Base-by-base conservation (phyloP, 148 eudicot genomes). In the Heliamphora exappendiculata region DNA sequence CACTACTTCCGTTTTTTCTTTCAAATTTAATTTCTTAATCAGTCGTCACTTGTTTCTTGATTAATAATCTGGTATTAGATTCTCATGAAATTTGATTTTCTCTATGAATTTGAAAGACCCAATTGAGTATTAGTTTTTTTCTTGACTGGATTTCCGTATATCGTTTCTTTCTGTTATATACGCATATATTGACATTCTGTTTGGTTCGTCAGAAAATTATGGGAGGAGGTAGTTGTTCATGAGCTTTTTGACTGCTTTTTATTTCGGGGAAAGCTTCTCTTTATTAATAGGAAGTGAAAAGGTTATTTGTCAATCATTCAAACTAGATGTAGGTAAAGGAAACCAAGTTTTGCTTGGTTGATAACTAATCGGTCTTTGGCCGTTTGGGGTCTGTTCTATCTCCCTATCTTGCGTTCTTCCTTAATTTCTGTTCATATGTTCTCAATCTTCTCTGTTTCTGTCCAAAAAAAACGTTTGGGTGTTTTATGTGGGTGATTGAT, bases 301-400 rank as follows among this genome's bases (percentile, higher is more conserved):
- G 31, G 54, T 74, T 85, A 82, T 78, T 58, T 49, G 41, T 49
- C 82, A 86, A 86, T 81, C 63, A 73, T 81, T 85, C 85, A 85
- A 80, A 80, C 53, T 76, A 57, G 31, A 60, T 63, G 64, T 49
- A 59, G 74, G 78, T 66, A 72, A 63, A 72, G 63, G 29, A 29
- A 60, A 58, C 54, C 71, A 70, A 59, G 71, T 31, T 64, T 70
- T 78, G 75, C 78, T 63, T 78, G 82, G 75, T 80, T 74, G 71
- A 71, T 68, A 62, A 79, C 50, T 45, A 62, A 58, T 63, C 73
- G 74, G 81, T 78, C 77, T 83, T 67, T 85, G 74, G 75, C 78
- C 76, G 68, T 64, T 75, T 77, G 83, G 78, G 73, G n/a, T 84
- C 59, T 41, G 70, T 75, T 54, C 41, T 75, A 45, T 41, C 58